Base-by-base conservation (phyloP, 805 yeast species). In the Suhomyces emberorum region DNA sequence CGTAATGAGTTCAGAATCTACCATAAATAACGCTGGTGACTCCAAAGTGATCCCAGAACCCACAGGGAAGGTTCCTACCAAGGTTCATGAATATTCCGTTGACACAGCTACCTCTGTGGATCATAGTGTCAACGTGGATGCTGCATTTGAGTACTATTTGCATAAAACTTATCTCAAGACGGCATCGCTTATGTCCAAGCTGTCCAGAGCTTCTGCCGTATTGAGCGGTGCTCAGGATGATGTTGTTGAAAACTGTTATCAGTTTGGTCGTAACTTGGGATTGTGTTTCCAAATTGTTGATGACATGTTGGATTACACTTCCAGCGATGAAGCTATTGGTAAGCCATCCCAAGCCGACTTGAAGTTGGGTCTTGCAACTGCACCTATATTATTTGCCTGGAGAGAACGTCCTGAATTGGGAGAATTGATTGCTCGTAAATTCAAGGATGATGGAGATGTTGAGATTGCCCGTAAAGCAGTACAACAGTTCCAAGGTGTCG, bases 271-370 rank as follows among this genome's bases (percentile, higher is more conserved):
- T 48, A 88, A 89, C 59, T 68, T 93, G 38, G 98, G 98, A 0
- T 74, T 93, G 26, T 93, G 97, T 56, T 93, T 93, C 74, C 98
- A 91, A 65, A 74, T 93, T 41, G 95, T 93, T 14, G 98, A 93
- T 63, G 98, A 93, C 61, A 80, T 91, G 81, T 74, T 93, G 46
- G 98, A 93, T 63, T 93, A 87, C 59, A 88, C 97, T 0, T 81
- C 88, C n/a, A 79, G 89, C 20, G 86, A 87, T 14, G 77, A 77
- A 28, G 79, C 85, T 34, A 66, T 93, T 39, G 98, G 98, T 24
- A 93, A 93, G 60, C 98, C 98, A 2, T 82, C 95, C 7, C 95
- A 93, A 49, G 97, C 96, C 3, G 98, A 93, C 63, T 72, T 93
- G 49, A 79, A 89, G 58, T 70, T 93, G 29, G 98, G 98, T 0